A percentile compares a stretch with the other conserved stretches of the same genome.
Conservation (phyloP, 768 basidiomycete genomes). For the Boletus rufocinnamomeus region DNA sequence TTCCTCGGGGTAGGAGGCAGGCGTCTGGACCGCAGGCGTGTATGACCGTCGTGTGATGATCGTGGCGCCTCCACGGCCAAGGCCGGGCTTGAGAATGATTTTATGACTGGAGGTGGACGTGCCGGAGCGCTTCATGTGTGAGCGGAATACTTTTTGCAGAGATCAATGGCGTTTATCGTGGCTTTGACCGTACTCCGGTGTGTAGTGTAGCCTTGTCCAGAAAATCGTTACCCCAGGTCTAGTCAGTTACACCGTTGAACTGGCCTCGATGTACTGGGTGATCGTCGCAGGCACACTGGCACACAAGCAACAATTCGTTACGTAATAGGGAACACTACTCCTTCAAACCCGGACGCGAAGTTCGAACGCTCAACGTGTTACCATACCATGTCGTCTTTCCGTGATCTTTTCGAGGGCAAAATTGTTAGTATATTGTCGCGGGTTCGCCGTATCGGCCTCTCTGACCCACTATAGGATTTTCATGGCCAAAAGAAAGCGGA, state of each 20-base stretch:
- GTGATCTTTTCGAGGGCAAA: constrained; percentile 33
- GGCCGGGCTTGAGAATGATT: constrained; percentile 45
- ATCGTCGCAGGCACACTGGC: neutral
- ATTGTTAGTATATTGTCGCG: constrained; percentile 24
- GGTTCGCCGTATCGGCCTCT: neutral
- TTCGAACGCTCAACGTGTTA: constrained; percentile 14
- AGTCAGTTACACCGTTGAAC: neutral
- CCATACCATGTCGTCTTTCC: constrained; percentile 26
- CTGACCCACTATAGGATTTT: constrained; percentile 31
- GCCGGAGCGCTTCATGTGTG: constrained; percentile 26
- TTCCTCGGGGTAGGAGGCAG: constrained; percentile 23
- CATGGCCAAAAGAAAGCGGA: constrained; percentile 33
- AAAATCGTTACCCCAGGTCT: neutral
- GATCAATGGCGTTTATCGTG: neutral
- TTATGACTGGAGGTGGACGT: constrained; percentile 32
- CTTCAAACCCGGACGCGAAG: neutral
- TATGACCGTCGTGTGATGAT: constrained; percentile 29
- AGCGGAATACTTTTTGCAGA: neutral
- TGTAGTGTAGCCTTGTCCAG: neutral
- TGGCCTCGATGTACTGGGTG: neutral
- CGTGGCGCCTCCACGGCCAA: constrained; percentile 30
- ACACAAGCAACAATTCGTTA: constrained; percentile 10
- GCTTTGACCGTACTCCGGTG: neutral
- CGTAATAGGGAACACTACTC: constrained; percentile 11
- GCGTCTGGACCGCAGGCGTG: constrained; percentile 23